Base-by-base conservation (phyloP, 1,139 yeast species). In the Saccharomyces hybrid region DNA sequence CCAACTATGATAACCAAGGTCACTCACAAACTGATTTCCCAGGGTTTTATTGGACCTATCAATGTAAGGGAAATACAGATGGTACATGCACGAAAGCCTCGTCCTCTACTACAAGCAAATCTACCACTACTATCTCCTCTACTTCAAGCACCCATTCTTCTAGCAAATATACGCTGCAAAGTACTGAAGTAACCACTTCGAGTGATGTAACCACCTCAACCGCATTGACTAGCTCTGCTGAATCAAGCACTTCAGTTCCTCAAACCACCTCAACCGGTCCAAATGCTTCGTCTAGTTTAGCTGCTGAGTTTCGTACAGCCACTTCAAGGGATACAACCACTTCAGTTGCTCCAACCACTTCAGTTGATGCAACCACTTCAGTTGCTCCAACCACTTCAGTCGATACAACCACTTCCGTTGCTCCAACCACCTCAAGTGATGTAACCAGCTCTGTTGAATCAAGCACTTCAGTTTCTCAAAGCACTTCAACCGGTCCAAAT, bases 11-110 rank as follows among this genome's bases (percentile, higher is more conserved):
- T 48, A 64, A 66, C 42, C 59, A 62, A 42, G 66, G 63, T 14
- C 57, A 64, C 29, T 62, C 70, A 1, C 61, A 58, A 56, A 62
- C 67, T 8, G 70, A 67, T 55, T 63, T 68, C 44, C 65, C 72
- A 4, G 61, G 64, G 3, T 70, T 63, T 55, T 66, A 66, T 56
- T 70, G 72, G 72, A 29, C 24, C 8, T 19, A 38, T 9, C 44
- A 38, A 12, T 38, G 44, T 12, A 38, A 44, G 21, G 44, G 44
- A 16, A 38, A 38, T 21, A 38, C 3, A 4, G 44, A 38, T 16
- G 44, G 44, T 5, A 38, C 44, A 8, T 38, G 44, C 4, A 38
- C 44, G 2, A 38, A 38, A 16, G 12, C 44, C 24, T 38, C 44
- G 2, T 34, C 42, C 3, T 34, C 42, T 8, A 32, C 3, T 32